These are phyloP conservation scores for Talaromyces piceae DNA, from an alignment of 2,329 filamentous ascomycete species.

Conservation along the genomic window DNA sequence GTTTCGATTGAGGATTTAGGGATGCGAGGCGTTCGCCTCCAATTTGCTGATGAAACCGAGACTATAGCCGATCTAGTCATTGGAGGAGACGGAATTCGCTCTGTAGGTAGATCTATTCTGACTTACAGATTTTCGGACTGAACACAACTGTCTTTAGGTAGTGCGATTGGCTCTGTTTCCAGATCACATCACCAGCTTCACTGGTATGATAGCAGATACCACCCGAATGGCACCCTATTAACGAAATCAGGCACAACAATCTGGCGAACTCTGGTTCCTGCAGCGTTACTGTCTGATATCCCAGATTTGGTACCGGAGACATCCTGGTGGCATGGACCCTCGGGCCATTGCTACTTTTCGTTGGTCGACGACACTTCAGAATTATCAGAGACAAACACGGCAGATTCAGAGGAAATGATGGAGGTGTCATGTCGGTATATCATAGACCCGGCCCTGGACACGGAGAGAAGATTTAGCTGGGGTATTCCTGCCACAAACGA, in stretches of 20 bases:
- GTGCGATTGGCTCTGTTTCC: not conserved
- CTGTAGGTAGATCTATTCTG: not conserved
- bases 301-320: conserved; percentile 1
- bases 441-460: conserved; percentile 9
- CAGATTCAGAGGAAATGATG: not conserved
- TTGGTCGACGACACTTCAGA: conserved; percentile 1
- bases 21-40: not conserved
- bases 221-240: not conserved
- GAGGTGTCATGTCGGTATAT: conserved; percentile 5
- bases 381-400: not conserved
- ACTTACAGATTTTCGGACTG: not conserved
- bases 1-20: not conserved
- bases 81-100: conserved; percentile 3
- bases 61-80: not conserved
- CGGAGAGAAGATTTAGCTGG: conserved; percentile 16
- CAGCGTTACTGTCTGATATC: not conserved
- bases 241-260: not conserved
- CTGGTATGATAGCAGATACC: not conserved
- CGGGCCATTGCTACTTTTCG: conserved; percentile 2
- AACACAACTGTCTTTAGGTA: not conserved
- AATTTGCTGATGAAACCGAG: not conserved
- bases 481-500: conserved; percentile 16
- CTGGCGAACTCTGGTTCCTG: conserved; percentile 3
- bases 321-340: conserved; percentile 4
- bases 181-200: conserved; percentile 1